phyloP scores from a whole-genome alignment of 2,329 filamentous ascomycete species.

The Pseudonectria foliicola region DNA sequence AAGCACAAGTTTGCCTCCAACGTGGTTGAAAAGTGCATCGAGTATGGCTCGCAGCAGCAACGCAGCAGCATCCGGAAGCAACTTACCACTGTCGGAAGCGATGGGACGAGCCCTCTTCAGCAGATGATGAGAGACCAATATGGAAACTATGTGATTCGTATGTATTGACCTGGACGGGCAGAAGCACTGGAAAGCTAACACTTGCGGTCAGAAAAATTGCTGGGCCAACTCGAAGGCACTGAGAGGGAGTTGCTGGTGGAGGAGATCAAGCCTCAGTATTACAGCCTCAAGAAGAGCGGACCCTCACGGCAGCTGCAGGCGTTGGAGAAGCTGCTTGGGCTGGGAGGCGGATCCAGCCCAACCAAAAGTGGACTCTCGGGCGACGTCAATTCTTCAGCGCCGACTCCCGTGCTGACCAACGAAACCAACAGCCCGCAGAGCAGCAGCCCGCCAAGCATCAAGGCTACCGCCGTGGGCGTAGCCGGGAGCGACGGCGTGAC shows the following conservation, averaged over 20 bases:
- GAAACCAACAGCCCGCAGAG: conserved; percentile 64
- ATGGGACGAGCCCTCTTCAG: conserved; percentile 64
- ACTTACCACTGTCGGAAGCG: conserved; percentile 51
- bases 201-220: conserved; percentile 65
- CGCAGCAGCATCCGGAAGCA: conserved; percentile 60
- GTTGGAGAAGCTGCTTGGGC: conserved; percentile 28
- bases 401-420: conserved; percentile 60
- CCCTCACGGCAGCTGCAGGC: conserved; percentile 52
- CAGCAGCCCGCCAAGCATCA: conserved; percentile 57
- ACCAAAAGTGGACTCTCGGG: conserved; percentile 30
- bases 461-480: conserved; percentile 45
- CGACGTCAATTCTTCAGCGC: conserved; percentile 45
- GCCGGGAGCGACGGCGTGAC: conserved; percentile 22
- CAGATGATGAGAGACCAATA: conserved; percentile 83
- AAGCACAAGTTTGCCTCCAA: conserved; percentile 98
- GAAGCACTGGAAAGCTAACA: conserved; percentile 9
- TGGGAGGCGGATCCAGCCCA: conserved; percentile 16
- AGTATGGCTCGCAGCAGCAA: conserved; percentile 62
- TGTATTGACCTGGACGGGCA: conserved; percentile 43
- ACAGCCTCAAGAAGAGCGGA: conserved; percentile 55
- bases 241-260: conserved; percentile 55
- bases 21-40: conserved; percentile 89
- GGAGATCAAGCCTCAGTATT: conserved; percentile 56
- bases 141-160: conserved; percentile 95
- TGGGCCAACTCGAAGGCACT: conserved; percentile 52